A percentile compares a stretch with the other conserved stretches of the same genome.
Conservation (phyloP, 2,329 filamentous ascomycete species). For the Aureobasidium uvarum region DNA sequence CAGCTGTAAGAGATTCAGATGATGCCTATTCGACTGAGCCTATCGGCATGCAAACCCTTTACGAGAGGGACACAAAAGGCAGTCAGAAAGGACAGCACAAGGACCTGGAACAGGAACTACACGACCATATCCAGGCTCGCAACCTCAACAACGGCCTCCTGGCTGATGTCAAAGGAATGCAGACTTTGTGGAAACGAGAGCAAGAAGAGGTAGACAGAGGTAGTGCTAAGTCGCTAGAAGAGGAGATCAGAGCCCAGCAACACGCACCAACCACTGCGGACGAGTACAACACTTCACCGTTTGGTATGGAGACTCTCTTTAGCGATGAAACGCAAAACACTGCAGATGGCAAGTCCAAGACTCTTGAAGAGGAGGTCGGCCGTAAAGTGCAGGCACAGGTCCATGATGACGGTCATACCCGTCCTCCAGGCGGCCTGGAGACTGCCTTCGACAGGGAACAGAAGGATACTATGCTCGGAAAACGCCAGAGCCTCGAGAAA, state of each 20-base stretch:
- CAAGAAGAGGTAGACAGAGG: constrained; percentile 9
- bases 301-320: constrained; percentile 28
- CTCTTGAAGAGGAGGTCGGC: constrained; percentile 23
- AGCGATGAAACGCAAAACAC: constrained; percentile 3
- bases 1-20: neutral
- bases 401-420: constrained; percentile 28
- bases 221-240: constrained; percentile 7
- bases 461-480: constrained; percentile 18
- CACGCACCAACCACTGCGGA: neutral
- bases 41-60: constrained; percentile 29
- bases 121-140: neutral
- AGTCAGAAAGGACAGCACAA: neutral
- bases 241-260: constrained; percentile 22
- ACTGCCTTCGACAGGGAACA: constrained; percentile 30
- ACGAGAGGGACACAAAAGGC: constrained; percentile 18
- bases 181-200: constrained; percentile 23
- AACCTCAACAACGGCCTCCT: constrained; percentile 3
- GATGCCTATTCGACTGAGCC: constrained; percentile 26
- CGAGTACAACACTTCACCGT: neutral
- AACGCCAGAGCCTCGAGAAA: constrained; percentile 21
- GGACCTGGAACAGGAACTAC: constrained; percentile 25
- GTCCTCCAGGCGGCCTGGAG: constrained; percentile 29
- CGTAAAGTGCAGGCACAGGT: neutral
- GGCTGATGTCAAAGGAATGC: constrained; percentile 20
- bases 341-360: neutral